These are phyloP conservation scores for Kodamaea sagamina DNA, from an alignment of 805 yeast genomes.

Conservation along the genomic window DNA sequence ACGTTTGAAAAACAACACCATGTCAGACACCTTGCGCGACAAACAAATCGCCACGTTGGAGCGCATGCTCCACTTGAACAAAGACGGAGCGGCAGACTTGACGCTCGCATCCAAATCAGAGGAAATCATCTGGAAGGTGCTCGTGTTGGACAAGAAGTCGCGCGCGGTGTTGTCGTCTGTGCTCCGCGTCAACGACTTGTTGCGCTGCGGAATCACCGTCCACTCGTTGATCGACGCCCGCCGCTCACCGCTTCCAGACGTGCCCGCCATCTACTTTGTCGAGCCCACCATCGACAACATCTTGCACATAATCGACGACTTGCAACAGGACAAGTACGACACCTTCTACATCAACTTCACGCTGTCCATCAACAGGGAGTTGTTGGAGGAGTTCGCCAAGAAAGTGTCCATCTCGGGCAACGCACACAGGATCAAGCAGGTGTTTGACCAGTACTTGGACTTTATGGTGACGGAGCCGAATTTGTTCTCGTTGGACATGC, in stretches of 20 bases:
- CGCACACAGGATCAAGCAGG: slow-evolving; percentile 75
- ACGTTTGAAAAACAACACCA: slow-evolving; percentile 4
- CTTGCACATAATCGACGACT: slow-evolving; percentile 65
- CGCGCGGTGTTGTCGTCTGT: slow-evolving; percentile 88
- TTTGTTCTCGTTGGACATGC: slow-evolving; percentile 74
- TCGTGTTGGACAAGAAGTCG: slow-evolving; percentile 77
- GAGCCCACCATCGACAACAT: slow-evolving; percentile 84
- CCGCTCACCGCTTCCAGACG: slow-evolving; percentile 88
- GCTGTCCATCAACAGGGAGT: slow-evolving; percentile 70
- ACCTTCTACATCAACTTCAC: slow-evolving; percentile 84
- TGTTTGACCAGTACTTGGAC: slow-evolving; percentile 91
- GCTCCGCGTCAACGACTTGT: slow-evolving; percentile 86
- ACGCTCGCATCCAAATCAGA: slow-evolving; percentile 59
- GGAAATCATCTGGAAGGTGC: slow-evolving; percentile 86
- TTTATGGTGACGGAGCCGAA: slow-evolving; percentile 92
- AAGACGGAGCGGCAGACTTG: slow-evolving; percentile 55
- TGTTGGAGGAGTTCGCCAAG: slow-evolving; percentile 87
- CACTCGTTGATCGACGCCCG: slow-evolving; percentile 73
- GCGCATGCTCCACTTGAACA: slow-evolving; percentile 83
- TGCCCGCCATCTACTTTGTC: slow-evolving; percentile 90
- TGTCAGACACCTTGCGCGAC: slow-evolving; percentile 23
- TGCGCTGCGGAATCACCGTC: slow-evolving; percentile 88
- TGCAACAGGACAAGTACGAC: slow-evolving; percentile 74
- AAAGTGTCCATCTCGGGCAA: slow-evolving; percentile 73
- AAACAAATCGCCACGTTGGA: slow-evolving; percentile 48